Evolutionary conservation across 1,139 yeast genomes (phyloP).

Genomic region (Candida glucosophila): DNA sequence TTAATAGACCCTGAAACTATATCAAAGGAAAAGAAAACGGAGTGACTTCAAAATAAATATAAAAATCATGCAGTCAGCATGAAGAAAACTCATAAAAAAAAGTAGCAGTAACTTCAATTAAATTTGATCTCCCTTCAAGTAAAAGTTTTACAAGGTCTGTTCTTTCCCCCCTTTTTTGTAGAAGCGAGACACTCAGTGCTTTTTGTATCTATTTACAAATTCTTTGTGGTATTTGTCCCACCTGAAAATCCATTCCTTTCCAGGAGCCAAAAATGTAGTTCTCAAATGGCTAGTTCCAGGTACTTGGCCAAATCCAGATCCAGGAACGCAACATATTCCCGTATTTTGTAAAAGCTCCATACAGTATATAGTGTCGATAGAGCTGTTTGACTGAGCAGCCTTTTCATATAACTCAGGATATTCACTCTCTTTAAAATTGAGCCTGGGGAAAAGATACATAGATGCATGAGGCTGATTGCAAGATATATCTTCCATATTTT

Average conservation of each 20-base stretch:
- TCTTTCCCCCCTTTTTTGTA: too few species aligned
- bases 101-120: too few species aligned
- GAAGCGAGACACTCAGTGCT: too few species aligned
- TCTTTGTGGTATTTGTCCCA: slow-evolving; percentile 71
- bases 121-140: too few species aligned
- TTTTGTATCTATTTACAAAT: slow-evolving; percentile 53
- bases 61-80: too few species aligned
- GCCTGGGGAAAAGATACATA: slow-evolving; percentile 87
- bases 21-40: slow-evolving; percentile 5
- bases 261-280: slow-evolving; percentile 95
- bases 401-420: slow-evolving; percentile 47
- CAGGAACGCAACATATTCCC: slow-evolving; percentile 98
- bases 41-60: too few species aligned
- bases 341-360: slow-evolving; percentile 71
- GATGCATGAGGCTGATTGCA: slow-evolving; percentile 95
- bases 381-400: slow-evolving; percentile 47
- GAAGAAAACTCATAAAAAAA: too few species aligned
- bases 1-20: slow-evolving; percentile 5
- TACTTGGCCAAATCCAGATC: slow-evolving; percentile 92
- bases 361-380: slow-evolving; percentile 85
- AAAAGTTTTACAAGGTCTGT: too few species aligned
- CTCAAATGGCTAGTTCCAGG: slow-evolving; percentile 85
- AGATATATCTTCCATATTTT: slow-evolving; percentile 65
- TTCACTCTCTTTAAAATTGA: slow-evolving; percentile 44
- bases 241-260: slow-evolving; percentile 72